These are phyloP conservation scores for Candida coquimbonensis DNA, from an alignment of 805 yeast genomes.

Conservation along the genomic window DNA sequence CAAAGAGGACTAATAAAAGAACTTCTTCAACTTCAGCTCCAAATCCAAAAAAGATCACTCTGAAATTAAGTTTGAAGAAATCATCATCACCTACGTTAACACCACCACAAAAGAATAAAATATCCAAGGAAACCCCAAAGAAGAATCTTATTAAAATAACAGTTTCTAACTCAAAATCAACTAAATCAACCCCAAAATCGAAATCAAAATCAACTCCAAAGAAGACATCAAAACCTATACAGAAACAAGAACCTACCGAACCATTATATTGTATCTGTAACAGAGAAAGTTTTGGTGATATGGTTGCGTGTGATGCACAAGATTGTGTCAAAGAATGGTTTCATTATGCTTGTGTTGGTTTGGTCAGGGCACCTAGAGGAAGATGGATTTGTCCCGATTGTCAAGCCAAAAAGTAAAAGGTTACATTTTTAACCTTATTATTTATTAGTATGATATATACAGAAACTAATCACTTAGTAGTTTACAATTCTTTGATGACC, in stretches of 20 bases:
- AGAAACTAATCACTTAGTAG: too few species aligned
- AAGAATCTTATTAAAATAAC: not conserved
- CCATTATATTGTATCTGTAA: conserved; percentile 40
- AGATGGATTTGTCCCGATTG: conserved; percentile 49
- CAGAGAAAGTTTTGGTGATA: conserved; percentile 52
- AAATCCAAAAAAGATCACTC: not conserved
- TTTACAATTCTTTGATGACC: too few species aligned
- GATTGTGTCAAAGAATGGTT: conserved; percentile 74
- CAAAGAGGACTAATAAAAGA: conserved; percentile 16
- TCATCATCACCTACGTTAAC: conserved; percentile 4
- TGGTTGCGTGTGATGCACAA: conserved; percentile 87
- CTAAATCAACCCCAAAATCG: conserved; percentile 11
- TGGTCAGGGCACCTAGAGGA: conserved; percentile 51
- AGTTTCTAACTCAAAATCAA: too few species aligned
- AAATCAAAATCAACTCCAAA: not conserved
- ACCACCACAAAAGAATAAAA: conserved; percentile 4
- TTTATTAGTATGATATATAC: too few species aligned
- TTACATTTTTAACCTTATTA: too few species aligned
- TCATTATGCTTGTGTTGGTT: conserved; percentile 71
- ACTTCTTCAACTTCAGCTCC: conserved; percentile 2
- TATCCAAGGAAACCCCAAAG: not conserved
- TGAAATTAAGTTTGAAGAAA: not conserved
- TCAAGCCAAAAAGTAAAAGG: not conserved
- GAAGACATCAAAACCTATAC: not conserved
- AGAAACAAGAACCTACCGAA: not conserved